phyloP scores from a whole-genome alignment of 2,329 filamentous ascomycete genomes.

The Elsinoe ampelina region DNA sequence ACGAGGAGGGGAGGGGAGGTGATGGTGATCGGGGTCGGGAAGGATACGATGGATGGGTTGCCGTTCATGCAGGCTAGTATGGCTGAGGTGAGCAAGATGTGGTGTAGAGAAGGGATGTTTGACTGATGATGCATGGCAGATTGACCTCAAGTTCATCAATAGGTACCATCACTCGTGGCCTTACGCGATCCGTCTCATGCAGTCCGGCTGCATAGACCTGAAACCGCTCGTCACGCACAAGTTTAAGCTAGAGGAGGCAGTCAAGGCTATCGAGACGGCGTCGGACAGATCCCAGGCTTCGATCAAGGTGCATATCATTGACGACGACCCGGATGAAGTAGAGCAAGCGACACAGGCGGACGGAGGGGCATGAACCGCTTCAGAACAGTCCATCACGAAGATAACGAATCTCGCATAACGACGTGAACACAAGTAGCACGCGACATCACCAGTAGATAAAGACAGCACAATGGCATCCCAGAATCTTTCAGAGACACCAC shows the following conservation, averaged over 20 bases:
- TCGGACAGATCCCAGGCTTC: slow-evolving; percentile 44
- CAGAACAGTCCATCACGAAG: neutral
- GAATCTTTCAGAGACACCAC: neutral
- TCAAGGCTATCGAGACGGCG: slow-evolving; percentile 48
- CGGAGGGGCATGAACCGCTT: neutral
- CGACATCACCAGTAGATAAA: neutral
- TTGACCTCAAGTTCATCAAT: slow-evolving; percentile 62
- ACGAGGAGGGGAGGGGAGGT: slow-evolving; percentile 25
- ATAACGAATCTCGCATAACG: neutral
- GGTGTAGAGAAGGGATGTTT: neutral
- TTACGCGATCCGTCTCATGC: slow-evolving; percentile 51
- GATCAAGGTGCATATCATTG: slow-evolving; percentile 50
- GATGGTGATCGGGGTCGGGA: slow-evolving; percentile 30
- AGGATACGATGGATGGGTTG: slow-evolving; percentile 26
- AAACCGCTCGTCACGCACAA: slow-evolving; percentile 55
- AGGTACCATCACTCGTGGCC: slow-evolving; percentile 63
- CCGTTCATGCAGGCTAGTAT: slow-evolving; percentile 31
- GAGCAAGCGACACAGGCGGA: neutral
- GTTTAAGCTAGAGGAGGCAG: slow-evolving; percentile 52
- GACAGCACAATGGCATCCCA: neutral
- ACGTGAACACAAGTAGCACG: neutral
- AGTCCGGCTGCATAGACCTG: slow-evolving; percentile 51
- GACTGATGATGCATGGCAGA: slow-evolving; percentile 12
- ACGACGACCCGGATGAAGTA: slow-evolving; percentile 10
- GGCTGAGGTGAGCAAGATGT: slow-evolving; percentile 19